Conservation (phyloP, 305 asterid species). For the Ruellia speciosa region DNA sequence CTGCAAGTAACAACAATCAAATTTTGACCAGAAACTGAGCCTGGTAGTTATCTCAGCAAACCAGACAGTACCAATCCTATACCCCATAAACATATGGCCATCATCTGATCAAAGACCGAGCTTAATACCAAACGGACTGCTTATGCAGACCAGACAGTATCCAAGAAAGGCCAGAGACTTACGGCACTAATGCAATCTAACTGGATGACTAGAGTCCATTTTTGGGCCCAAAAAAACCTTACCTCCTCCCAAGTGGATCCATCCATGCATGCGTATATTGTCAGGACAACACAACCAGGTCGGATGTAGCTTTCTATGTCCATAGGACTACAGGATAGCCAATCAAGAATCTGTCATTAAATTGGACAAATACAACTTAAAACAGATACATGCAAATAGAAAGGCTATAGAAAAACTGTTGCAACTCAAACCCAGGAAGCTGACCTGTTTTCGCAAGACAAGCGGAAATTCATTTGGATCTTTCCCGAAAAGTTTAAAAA, state of each 20-base stretch:
- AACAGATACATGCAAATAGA: constrained; percentile 21
- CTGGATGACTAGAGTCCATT: constrained; percentile 10
- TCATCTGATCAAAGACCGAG: not conserved
- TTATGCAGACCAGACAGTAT: not conserved
- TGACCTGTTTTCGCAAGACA: constrained; percentile 76
- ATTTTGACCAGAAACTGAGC: constrained; percentile 11
- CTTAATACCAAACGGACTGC: not conserved
- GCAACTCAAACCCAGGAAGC: constrained; percentile 17
- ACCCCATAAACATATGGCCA: not conserved
- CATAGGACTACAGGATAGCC: constrained; percentile 90
- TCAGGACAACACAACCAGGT: constrained; percentile 89
- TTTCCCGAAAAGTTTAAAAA: constrained; percentile 92
- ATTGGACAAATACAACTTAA: constrained; percentile 18
- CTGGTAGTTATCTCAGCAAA: not conserved
- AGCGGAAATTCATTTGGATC: constrained; percentile 82
- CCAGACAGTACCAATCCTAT: not conserved
- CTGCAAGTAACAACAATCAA: constrained; percentile 38
- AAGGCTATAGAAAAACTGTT: constrained; percentile 6
- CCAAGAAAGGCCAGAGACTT: not conserved
- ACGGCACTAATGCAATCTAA: constrained; percentile 6
- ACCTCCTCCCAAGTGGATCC: constrained; percentile 82
- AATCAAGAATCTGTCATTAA: constrained; percentile 78
- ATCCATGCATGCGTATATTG: constrained; percentile 82
- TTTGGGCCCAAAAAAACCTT: constrained; percentile 17
- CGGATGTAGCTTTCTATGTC: constrained; percentile 93